These are phyloP conservation scores for Microglena sp. DNA, from an alignment of 139 green algal genomes.

Conservation along the genomic window DNA sequence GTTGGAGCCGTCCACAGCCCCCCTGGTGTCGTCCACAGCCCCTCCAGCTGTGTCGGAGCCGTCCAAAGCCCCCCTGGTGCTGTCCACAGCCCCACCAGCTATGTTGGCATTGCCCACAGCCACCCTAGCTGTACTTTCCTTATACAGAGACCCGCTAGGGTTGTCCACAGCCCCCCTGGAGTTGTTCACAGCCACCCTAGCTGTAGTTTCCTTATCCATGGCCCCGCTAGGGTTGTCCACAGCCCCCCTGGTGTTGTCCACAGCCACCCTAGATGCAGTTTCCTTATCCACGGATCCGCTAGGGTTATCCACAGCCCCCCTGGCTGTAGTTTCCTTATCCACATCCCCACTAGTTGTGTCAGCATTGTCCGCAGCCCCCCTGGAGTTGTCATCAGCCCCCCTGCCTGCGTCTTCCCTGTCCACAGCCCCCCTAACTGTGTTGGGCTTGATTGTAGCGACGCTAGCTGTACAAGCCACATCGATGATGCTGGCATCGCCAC, in stretches of 20 bases:
- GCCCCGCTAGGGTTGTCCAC: neutral
- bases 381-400: neutral
- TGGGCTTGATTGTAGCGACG: no score
- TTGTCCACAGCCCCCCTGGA: no score
- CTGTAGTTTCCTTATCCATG: neutral
- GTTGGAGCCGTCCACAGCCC: neutral
- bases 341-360: neutral
- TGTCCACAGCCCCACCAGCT: neutral
- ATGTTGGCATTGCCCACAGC: neutral
- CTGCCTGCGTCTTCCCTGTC: neutral
- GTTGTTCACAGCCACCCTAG: neutral
- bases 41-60: neutral
- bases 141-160: neutral
- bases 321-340: neutral
- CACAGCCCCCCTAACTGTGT: neutral
- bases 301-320: neutral
- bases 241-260: neutral
- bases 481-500: constrained; percentile 74
- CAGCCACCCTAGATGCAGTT: neutral
- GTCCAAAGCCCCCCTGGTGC: neutral
- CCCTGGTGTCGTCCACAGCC: neutral
- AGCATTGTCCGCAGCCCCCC: neutral
- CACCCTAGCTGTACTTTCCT: neutral
- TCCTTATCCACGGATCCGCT: neutral
- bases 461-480: neutral